These are phyloP conservation scores for Mortierella polycephala DNA, from an alignment of 371 early-diverging fungal genomes.

Conservation along the genomic window DNA sequence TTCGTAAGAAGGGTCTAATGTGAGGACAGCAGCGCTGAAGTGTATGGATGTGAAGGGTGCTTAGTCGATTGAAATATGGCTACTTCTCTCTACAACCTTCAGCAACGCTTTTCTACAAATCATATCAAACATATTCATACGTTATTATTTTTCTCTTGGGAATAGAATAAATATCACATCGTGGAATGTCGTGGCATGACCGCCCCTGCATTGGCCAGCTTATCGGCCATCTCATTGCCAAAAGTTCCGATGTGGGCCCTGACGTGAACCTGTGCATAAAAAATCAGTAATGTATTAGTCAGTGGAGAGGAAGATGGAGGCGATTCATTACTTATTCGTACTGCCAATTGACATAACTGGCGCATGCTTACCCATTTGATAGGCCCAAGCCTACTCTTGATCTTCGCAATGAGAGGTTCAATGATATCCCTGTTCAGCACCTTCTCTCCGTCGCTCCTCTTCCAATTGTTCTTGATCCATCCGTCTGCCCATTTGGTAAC, in stretches of 20 bases:
- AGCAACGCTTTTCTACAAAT: no score
- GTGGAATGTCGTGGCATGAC: slow-evolving; percentile 18
- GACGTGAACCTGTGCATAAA: slow-evolving; percentile 59
- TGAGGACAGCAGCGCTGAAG: no score
- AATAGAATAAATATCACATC: background rate
- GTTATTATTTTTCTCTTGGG: background rate
- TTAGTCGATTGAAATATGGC: no score
- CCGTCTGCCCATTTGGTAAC: slow-evolving; percentile 71
- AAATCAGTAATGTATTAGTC: background rate
- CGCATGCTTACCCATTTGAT: slow-evolving; percentile 59
- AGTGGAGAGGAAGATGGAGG: background rate
- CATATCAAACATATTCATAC: background rate
- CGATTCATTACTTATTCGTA: no score
- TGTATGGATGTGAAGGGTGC: no score
- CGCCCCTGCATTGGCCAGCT: slow-evolving; percentile 73
- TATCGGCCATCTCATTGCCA: slow-evolving; percentile 83
- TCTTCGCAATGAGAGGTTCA: slow-evolving; percentile 57
- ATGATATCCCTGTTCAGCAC: slow-evolving; percentile 85
- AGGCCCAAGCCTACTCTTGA: slow-evolving; percentile 57
- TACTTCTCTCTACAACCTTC: no score
- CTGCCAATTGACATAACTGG: no score
- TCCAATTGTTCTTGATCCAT: slow-evolving; percentile 80
- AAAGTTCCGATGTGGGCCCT: slow-evolving; percentile 71
- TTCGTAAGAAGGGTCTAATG: no score
- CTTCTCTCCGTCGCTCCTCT: slow-evolving; percentile 56